Evolutionary conservation across 108 stramenopile species (phyloP), one percentile per base, ranked within the genome.

Genomic region (Schizochytrium sp.): DNA sequence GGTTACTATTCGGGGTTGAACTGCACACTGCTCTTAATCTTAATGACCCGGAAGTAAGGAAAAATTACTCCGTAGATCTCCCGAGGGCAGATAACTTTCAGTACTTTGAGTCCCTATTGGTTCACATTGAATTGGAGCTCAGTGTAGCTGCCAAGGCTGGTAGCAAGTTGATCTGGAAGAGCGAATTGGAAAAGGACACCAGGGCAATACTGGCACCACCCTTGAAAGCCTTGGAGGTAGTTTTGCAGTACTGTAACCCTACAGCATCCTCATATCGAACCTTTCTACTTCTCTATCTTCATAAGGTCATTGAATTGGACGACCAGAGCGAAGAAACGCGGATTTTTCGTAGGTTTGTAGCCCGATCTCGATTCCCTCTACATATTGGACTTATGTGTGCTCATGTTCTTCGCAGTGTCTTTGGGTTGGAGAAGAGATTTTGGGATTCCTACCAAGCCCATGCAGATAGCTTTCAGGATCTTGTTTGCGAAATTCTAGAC

Each of bases 241-340:
- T 83, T 7, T 53, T 83, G 47, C 76, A 83, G 76, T 55, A 83
- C 76, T 83, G 76, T 53, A 83, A 83, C 47, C 76, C 76, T 47
- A 83, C 76, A 10, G 76, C 76, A 5, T 55, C 49, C 53, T 83
- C n/a, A 55, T 83, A 55, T 53, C 8, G 53, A 5, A 17, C 47
- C 45, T 83, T 83, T 50, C 40, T 83, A n/a, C 76, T 38, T 38
- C 19, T 83, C 40, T 83, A 55, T 40, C 50, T 83, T n/a, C 53
- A 55, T n/a, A 55, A 49, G 3, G 76, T 83, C n/a, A 55, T 55
- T 10, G 76, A 83, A 53, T 53, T 83, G 17, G 76, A 83, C 3
- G 76, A 83, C 28, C 76, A n/a, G 15, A 13, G n/a, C 8, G 76
- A 83, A 42, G 76, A 83, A 53, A 3, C 28, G 47, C 45, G 13